Base-by-base conservation (phyloP, 495 filamentous ascomycete species). In the Aspergillus indologenus region DNA sequence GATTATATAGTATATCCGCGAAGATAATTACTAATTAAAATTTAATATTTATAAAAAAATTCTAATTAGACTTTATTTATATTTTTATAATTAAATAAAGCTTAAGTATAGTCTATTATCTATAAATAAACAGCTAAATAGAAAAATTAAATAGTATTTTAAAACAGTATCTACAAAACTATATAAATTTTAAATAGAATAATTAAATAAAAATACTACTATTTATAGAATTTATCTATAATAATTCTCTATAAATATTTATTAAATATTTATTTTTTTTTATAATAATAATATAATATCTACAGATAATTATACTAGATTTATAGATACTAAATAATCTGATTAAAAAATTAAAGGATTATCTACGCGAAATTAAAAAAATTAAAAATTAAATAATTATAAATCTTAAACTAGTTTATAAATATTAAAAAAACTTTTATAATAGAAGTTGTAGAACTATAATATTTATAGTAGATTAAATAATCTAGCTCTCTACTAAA, bases 101-200 rank as follows among this genome's bases (percentile, higher is more conserved):
- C 14, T 46, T 59, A 45, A 45, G n/a, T 21, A 59, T 45, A 23
- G 18, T 42, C 4, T 59, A 59, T 29, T 46, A 53, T 46, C 22
- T 52, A 59, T 45, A 59, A 42, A 53, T 29, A 34, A 18, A 59
- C 53, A 45, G 22, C 0, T 53, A 59, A 47, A 59, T 45, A 29
- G 26, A 59, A 40, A 29, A 29, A 11, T 15, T 53, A 20, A 59
- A 59, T 40, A 53, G 40, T 24, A 26, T 59, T 6, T 22, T 59
- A 19, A n/a, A 59, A 29, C 20, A 59, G 22, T 59, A 53, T 42
- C 26, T 59, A 24, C 9, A 45, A 53, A 20, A 24, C 14, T 53
- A 59, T 47, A 53, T 59, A 1, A 59, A 59, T 29, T 59, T 53
- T 53, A 52, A 45, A 1, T 45, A 59, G 24, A 26, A 59, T 40